Base-by-base conservation (phyloP, 257 asterid species). In the Euphrasia confusa region DNA sequence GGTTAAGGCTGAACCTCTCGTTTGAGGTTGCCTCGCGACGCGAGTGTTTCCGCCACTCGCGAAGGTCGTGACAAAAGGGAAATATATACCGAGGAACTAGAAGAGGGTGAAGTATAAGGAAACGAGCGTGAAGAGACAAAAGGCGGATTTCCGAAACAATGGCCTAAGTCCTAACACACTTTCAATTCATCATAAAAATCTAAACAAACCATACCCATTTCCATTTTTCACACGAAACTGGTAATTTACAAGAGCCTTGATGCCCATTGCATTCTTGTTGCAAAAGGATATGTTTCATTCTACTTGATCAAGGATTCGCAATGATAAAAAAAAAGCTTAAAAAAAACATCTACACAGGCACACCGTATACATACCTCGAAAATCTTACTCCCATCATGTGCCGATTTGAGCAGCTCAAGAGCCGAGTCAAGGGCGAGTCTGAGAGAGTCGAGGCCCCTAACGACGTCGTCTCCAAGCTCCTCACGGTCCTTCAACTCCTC, bases 301-400 rank as follows among this genome's bases (percentile, higher is more conserved):
- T 14, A 50, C 52, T 44, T 15, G 40, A 68, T 32, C 71, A 60
- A 57, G 26, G 17, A 56, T 56, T 39, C n/a, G 35, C 24, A 21
- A 50, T 4, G 12, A 63, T 53, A 24, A 7, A 17, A 21, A 21
- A 21, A 21, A 21, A 21, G 24, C 24, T 21, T 21, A 21, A 21
- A 21, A 21, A 21, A 21, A 21, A 30, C 26, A 27, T 54, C 18
- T 10, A 15, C 26, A 55, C 4, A 59, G 18, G 0, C 59, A 28
- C 8, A 45, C 13, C 52, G 30, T 3, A 57, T 15, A 49, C 54
- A 17, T 72, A 93, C 99, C 96, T 93, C 96, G 52, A 79, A 83
- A 65, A 89, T 83, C 74, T 82, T 89, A 68, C 99, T 93, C 81
- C 90, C 92, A 63, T 85, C 79, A 42, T 73, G 90, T 53, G 85